Percentiles rank a stretch among this genome's conserved stretches.
Evolutionary conservation across 2,329 filamentous ascomycete genomes (phyloP).

Genomic region (Neofusicoccum sp.): DNA sequence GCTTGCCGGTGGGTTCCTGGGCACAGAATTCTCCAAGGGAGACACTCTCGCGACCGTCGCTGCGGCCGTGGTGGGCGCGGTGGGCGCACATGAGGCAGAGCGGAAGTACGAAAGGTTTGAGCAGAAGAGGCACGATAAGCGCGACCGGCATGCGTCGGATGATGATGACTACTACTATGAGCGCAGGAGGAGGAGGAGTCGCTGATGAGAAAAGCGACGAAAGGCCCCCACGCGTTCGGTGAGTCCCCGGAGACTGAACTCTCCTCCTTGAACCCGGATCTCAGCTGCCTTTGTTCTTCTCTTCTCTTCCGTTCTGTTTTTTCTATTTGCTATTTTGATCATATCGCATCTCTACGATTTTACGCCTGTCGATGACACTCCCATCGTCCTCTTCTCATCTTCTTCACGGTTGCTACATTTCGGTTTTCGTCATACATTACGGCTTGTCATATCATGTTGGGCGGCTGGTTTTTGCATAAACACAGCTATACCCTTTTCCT

Average conservation of each 20-base stretch:
- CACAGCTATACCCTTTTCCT: background rate
- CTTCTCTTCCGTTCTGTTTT: background rate
- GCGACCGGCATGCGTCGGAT: background rate
- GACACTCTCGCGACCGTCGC: conserved; percentile 34
- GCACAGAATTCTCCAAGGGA: conserved; percentile 32
- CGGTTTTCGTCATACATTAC: background rate
- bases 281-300: background rate
- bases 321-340: background rate
- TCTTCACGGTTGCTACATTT: background rate
- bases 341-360: background rate
- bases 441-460: background rate
- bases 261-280: background rate
- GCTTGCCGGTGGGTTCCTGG: conserved; percentile 37
- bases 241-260: background rate
- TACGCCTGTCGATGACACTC: background rate
- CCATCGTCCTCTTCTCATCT: background rate
- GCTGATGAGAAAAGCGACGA: background rate
- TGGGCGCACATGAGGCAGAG: conserved; percentile 34
- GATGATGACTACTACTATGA: conserved; percentile 16
- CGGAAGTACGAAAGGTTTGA: conserved; percentile 30
- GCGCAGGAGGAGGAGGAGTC: conserved; percentile 8
- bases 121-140: conserved; percentile 14
- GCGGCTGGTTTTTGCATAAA: background rate
- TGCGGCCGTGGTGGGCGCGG: conserved; percentile 39
- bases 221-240: background rate